Conservation (phyloP, 345 rosid species). For the Camelina neglecta region DNA sequence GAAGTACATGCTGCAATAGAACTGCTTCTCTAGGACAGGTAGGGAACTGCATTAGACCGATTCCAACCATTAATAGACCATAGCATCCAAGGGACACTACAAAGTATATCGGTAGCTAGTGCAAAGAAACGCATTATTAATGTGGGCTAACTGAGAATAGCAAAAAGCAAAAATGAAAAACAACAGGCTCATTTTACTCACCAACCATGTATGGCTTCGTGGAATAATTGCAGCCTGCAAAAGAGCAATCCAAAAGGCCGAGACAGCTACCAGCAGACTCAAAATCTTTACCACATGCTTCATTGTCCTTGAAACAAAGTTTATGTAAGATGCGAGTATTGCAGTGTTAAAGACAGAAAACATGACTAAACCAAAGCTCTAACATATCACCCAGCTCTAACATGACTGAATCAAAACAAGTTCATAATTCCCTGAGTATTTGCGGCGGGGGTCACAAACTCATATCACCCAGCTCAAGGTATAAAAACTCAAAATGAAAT, state of each 20-base stretch:
- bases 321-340: neutral
- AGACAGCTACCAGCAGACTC: conserved; percentile 50
- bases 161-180: neutral
- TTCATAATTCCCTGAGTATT: too few relatives aligned
- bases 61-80: conserved; percentile 72
- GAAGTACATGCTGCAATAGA: conserved; percentile 60
- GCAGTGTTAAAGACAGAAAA: neutral
- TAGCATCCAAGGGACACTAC: conserved; percentile 71
- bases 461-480: neutral
- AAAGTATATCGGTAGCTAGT: conserved; percentile 64
- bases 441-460: neutral
- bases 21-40: conserved; percentile 71
- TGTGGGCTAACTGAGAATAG: neutral
- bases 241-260: conserved; percentile 58
- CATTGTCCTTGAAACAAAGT: conserved; percentile 29
- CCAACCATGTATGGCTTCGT: conserved; percentile 56
- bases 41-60: conserved; percentile 66
- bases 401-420: too few relatives aligned
- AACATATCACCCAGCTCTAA: too few relatives aligned
- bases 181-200: conserved; percentile 29
- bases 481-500: neutral
- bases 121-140: neutral
- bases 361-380: neutral
- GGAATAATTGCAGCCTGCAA: conserved; percentile 62
- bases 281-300: conserved; percentile 63